Evolutionary conservation across 257 asterid species (phyloP).

Genomic region (Petunia axillaris): DNA sequence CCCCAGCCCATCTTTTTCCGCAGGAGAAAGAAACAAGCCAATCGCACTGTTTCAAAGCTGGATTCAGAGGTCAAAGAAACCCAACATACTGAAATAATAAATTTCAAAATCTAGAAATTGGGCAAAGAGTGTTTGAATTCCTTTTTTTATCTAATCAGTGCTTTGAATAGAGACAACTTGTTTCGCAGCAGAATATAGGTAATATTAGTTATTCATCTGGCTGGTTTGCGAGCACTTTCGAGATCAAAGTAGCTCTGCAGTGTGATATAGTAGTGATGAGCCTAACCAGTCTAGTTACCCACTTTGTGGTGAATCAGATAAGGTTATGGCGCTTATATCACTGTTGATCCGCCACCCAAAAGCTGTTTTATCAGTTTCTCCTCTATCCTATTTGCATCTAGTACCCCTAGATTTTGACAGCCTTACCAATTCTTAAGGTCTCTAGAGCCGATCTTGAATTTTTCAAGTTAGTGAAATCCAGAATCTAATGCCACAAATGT

Average conservation of each 20-base stretch:
- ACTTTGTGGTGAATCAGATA: too few relatives aligned
- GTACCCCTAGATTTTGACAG: not conserved
- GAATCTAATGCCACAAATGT: slow-evolving; percentile 15
- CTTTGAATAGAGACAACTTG: slow-evolving; percentile 14
- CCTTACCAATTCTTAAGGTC: not conserved
- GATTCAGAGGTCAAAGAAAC: slow-evolving; percentile 1
- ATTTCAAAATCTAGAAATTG: slow-evolving; percentile 3
- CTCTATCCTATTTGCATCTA: not conserved
- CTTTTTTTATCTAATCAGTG: slow-evolving; percentile 2
- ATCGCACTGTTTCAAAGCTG: slow-evolving; percentile 14
- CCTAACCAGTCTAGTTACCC: not conserved
- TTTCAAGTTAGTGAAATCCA: slow-evolving; percentile 15
- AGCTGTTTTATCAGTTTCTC: slow-evolving; percentile 4
- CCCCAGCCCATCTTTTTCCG: not conserved
- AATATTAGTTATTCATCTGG: not conserved
- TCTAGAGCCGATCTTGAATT: not conserved
- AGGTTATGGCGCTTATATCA: not conserved
- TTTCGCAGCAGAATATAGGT: slow-evolving; percentile 13
- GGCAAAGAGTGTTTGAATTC: slow-evolving; percentile 2
- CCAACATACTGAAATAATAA: slow-evolving; percentile 2
- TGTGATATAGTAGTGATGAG: not conserved
- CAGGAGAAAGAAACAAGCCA: slow-evolving; percentile 2
- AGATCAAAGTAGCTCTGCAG: not conserved
- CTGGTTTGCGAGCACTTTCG: not conserved
- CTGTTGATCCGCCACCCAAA: slow-evolving; percentile 6